Evolutionary conservation across 2,329 filamentous ascomycete genomes (phyloP).

Genomic region (Chaetomium sp.): DNA sequence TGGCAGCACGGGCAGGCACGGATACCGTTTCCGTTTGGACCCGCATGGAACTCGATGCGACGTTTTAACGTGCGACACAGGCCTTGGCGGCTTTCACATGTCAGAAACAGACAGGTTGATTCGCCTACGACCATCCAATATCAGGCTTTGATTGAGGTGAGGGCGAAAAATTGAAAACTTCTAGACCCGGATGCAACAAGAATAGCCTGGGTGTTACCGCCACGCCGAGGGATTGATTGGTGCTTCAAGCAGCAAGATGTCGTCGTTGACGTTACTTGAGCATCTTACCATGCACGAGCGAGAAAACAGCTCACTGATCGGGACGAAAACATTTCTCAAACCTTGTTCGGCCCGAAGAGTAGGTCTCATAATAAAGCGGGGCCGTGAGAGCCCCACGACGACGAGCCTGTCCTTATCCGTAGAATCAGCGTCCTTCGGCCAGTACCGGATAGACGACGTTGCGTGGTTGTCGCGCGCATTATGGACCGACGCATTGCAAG

Average conservation of each 20-base stretch:
- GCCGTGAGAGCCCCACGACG: not conserved
- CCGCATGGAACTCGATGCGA: conserved; percentile 8
- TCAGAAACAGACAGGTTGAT: conserved; percentile 4
- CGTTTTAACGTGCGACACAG: not conserved
- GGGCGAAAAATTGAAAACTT: not conserved
- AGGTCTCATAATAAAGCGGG: not conserved
- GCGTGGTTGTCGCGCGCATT: too few relatives aligned
- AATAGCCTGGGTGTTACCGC: not conserved
- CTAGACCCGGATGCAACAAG: not conserved
- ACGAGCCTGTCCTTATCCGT: not conserved
- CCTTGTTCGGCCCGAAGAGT: not conserved
- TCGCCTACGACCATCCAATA: not conserved
- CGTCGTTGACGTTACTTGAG: not conserved
- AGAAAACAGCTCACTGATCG: not conserved
- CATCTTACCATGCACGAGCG: not conserved
- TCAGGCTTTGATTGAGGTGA: not conserved
- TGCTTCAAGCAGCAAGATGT: not conserved
- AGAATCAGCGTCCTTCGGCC: too few relatives aligned
- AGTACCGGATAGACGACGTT: not conserved
- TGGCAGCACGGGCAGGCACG: conserved; percentile 1
- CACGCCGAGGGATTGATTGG: not conserved
- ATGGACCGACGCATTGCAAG: too few relatives aligned
- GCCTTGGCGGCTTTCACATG: conserved; percentile 14
- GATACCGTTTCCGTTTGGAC: conserved; percentile 17
- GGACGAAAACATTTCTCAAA: not conserved